Percentiles rank a stretch among this genome's conserved stretches.
Evolutionary conservation across 2,329 filamentous ascomycete species (phyloP).

Genomic region (Neocucurbitaria cava): DNA sequence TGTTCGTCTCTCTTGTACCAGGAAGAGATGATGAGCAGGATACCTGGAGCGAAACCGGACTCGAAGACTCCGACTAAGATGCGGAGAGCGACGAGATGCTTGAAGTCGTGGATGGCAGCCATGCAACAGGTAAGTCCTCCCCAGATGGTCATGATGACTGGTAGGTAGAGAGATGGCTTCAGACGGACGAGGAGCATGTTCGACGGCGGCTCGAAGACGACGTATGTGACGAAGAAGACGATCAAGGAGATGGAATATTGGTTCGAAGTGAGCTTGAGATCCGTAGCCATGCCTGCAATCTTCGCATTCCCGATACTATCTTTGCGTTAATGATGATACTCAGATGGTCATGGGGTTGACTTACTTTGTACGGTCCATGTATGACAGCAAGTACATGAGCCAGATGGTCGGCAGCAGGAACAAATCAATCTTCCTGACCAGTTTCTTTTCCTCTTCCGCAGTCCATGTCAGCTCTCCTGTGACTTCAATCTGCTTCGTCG

Average conservation of each 20-base stretch:
- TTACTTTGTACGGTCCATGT: conserved; percentile 54
- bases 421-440: conserved; percentile 58
- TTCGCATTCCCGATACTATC: conserved; percentile 59
- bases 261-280: conserved; percentile 55
- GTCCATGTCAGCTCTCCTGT: conserved; percentile 56
- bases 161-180: conserved; percentile 58
- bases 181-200: conserved; percentile 61
- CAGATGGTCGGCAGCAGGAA: conserved; percentile 57
- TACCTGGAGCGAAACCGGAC: conserved; percentile 62
- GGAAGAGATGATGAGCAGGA: conserved; percentile 61
- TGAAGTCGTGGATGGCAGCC: conserved; percentile 56
- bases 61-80: conserved; percentile 64
- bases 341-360: background rate
- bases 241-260: conserved; percentile 61
- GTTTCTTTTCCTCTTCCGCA: conserved; percentile 56
- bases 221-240: conserved; percentile 62
- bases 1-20: conserved; percentile 68
- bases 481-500: conserved; percentile 52
- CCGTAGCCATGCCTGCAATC: conserved; percentile 58
- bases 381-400: conserved; percentile 59
- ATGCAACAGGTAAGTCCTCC: conserved; percentile 59
- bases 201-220: conserved; percentile 61
- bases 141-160: conserved; percentile 63
- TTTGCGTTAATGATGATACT: conserved; percentile 11
- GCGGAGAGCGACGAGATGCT: conserved; percentile 59